Evolutionary conservation across 2,329 filamentous ascomycete species (phyloP).

Genomic region (Aspergillus udagawae): DNA sequence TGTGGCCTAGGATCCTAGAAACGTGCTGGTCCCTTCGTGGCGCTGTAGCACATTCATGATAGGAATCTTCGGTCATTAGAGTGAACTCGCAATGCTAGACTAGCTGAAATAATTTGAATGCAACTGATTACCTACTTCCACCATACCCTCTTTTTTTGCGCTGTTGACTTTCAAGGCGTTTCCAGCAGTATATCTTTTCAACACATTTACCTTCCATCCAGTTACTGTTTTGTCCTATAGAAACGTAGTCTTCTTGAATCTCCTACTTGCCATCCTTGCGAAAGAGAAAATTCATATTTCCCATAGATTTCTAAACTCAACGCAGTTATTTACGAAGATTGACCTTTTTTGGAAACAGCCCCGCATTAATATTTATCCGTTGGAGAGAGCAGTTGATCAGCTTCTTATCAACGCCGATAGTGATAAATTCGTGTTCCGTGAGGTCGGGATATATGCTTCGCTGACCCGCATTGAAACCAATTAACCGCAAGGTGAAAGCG

Average conservation of each 20-base stretch:
- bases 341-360: background rate
- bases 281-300: background rate
- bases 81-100: background rate
- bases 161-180: background rate
- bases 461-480: background rate
- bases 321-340: background rate
- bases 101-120: background rate
- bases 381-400: slow-evolving; percentile 6
- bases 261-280: background rate
- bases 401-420: slow-evolving; percentile 16
- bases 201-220: background rate
- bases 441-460: background rate
- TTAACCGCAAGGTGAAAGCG: slow-evolving; percentile 3
- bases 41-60: slow-evolving; percentile 8
- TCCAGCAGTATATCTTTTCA: background rate
- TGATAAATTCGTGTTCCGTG: background rate
- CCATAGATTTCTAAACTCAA: background rate
- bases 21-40: background rate
- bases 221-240: background rate
- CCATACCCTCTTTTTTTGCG: background rate
- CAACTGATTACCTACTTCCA: background rate
- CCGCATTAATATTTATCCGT: slow-evolving; percentile 24
- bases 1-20: slow-evolving; percentile 11
- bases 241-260: background rate
- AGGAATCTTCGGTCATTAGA: slow-evolving; percentile 5